A percentile compares a stretch with the other conserved stretches of the same genome.
phyloP scores from a whole-genome alignment of 2,329 filamentous ascomycete species.

The Akanthomyces dipterigenus region DNA sequence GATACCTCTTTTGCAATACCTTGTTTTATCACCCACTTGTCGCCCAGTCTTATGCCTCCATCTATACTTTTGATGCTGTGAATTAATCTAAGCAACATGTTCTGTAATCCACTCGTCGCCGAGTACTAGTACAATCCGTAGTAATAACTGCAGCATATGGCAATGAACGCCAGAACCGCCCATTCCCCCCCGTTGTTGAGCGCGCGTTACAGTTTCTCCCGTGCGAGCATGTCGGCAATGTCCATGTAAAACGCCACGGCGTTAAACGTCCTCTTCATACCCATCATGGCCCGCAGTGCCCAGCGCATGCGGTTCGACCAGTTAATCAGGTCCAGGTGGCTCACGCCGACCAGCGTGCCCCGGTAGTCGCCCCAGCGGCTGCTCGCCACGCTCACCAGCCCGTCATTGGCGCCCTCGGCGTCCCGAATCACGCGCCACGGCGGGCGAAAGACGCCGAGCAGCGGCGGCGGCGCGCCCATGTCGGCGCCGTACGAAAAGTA shows the following conservation, averaged over 20 bases:
- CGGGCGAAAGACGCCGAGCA: constrained; percentile 55
- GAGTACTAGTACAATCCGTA: background rate
- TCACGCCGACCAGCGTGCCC: constrained; percentile 55
- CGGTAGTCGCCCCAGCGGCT: constrained; percentile 58
- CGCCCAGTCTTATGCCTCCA: no score
- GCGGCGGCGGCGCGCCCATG: constrained; percentile 42
- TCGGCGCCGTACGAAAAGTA: constrained; percentile 59
- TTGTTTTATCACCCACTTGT: background rate
- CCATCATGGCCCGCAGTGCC: constrained; percentile 45
- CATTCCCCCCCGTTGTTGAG: no score
- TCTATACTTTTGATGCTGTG: no score
- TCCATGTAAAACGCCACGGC: constrained; percentile 61
- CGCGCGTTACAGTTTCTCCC: constrained; percentile 44
- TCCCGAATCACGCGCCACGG: constrained; percentile 44
- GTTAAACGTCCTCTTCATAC: constrained; percentile 54
- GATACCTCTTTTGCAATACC: constrained; percentile 21
- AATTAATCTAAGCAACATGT: no score
- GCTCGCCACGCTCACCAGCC: constrained; percentile 59
- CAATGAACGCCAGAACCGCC: background rate
- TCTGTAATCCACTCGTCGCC: no score
- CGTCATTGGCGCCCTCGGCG: constrained; percentile 56
- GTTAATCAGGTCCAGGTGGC: constrained; percentile 60
- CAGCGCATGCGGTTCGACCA: constrained; percentile 57
- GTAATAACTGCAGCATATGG: background rate
- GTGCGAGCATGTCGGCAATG: constrained; percentile 64